Conservation (phyloP, 768 basidiomycete genomes). For the Naganishia kalamii region DNA sequence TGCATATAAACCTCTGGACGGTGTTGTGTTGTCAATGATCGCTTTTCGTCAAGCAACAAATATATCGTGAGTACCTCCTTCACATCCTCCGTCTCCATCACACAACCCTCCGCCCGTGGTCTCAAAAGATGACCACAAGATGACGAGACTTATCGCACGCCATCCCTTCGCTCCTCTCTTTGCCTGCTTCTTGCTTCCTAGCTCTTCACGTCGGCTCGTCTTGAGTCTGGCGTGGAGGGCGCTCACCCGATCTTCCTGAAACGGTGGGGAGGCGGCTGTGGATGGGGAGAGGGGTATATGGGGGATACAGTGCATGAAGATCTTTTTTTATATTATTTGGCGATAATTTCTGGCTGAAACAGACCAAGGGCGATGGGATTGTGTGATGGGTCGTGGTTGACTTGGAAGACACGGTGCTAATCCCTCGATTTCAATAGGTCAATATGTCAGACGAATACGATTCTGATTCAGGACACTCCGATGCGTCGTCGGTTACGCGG, state of each 20-base stretch:
- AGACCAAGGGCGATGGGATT: not conserved
- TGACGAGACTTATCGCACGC: constrained; percentile 19
- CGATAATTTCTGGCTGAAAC: constrained; percentile 18
- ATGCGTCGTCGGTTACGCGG: constrained; percentile 2
- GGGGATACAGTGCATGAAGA: constrained; percentile 18
- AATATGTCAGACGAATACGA: constrained; percentile 12
- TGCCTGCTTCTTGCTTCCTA: constrained; percentile 1
- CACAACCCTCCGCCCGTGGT: not conserved
- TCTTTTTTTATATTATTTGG: constrained; percentile 16
- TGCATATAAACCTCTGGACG: no score
- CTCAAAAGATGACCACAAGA: constrained; percentile 16
- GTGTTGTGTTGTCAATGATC: no score
- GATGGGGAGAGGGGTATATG: not conserved
- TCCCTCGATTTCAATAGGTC: not conserved
- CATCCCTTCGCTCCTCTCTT: constrained; percentile 1
- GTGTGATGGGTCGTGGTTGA: not conserved
- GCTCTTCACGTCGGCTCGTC: constrained; percentile 9
- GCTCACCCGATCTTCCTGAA: constrained; percentile 11
- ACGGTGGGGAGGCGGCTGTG: constrained; percentile 8
- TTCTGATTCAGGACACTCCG: constrained; percentile 3
- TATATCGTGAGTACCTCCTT: not conserved
- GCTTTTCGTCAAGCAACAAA: not conserved
- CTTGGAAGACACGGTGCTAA: not conserved
- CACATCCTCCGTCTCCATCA: not conserved
- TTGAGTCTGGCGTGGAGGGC: not conserved